Evolutionary conservation across 2,329 filamentous ascomycete species (phyloP).

Genomic region (Eutypa lata): DNA sequence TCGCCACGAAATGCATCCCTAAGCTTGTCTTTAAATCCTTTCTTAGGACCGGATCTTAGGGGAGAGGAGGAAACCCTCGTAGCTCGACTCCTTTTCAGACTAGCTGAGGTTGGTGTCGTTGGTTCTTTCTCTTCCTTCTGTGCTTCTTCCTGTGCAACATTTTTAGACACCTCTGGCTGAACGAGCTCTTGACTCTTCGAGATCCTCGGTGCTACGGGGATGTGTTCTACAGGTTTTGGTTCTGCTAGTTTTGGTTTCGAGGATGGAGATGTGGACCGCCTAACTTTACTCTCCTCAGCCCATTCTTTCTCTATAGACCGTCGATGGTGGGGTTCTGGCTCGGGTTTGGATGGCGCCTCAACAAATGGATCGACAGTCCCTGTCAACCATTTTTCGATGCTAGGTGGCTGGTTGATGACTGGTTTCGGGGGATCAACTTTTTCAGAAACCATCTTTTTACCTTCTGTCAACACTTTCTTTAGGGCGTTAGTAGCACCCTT

Average conservation of each 20-base stretch:
- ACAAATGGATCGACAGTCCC: constrained; percentile 62
- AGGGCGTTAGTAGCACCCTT: constrained; percentile 60
- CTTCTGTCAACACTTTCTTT: constrained; percentile 62
- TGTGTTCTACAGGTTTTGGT: constrained; percentile 9
- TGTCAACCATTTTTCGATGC: constrained; percentile 64
- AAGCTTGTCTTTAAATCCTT: constrained; percentile 55
- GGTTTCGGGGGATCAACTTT: constrained; percentile 51
- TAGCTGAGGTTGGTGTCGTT: constrained; percentile 31
- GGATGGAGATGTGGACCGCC: constrained; percentile 16
- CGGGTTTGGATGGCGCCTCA: constrained; percentile 31
- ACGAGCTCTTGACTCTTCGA: constrained; percentile 12
- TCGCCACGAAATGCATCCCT: constrained; percentile 63
- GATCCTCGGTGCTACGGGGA: background rate
- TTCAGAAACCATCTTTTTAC: constrained; percentile 63
- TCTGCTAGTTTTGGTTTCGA: constrained; percentile 16
- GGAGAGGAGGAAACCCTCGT: constrained; percentile 50
- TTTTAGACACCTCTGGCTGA: constrained; percentile 10
- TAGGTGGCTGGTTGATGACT: constrained; percentile 55
- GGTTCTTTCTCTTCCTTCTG: constrained; percentile 22
- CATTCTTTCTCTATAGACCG: constrained; percentile 33
- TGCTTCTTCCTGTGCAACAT: constrained; percentile 11
- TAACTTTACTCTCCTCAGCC: constrained; percentile 29
- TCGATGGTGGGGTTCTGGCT: constrained; percentile 18
- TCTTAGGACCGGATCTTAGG: constrained; percentile 43
- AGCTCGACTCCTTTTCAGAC: constrained; percentile 54